Base-by-base conservation (phyloP, 2,329 filamentous ascomycete species). In the Orbilia ellipsospora region DNA sequence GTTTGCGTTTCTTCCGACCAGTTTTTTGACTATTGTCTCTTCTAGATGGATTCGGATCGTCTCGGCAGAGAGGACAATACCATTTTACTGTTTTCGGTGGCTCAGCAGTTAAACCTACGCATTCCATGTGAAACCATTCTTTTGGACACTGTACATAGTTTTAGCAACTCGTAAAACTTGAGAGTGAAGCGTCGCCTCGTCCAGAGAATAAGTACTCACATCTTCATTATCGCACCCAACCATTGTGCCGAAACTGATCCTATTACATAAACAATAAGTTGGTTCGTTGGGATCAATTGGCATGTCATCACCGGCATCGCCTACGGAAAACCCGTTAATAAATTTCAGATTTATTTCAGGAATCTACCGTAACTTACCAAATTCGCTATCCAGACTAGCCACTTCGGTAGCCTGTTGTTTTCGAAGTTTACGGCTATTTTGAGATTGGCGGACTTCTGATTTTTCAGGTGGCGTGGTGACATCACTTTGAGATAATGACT, bases 61-160 rank as follows among this genome's bases (percentile, higher is more conserved):
- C 86, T 48, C 89, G 85, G 80, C 92, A 95, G 59, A 92, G 89
- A 0, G 91, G 91, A 82, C 92, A 95, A 80, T 93, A 95, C 92
- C 92, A 95, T 82, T 93, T 93, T 1, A 90, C 90, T 36, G 90
- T 90, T 16, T 90, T 85, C 1, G 89, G 87, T 10, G 92, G 91
- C 73, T 91, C 88, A 23, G 89, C 84, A 10, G 85, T 84, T 40
- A 95, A 84, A 4, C 86, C 89, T 4, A 95, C 90, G 80, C 92
- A 95, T 77, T 89, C 88, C 48, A 95, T 85, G 81, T 95, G 92
- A 81, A 94, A 95, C 92, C 92, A 95, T 82, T 94, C 91, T 77
- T 89, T 88, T 79, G 92, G 89, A 83, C 92, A 95, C 83, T 91
- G 84, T 83, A 80, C 8, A 48, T n/a, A 48, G 7, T 48, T n/a